Conservation (phyloP, 495 filamentous ascomycete genomes). For the Pseudomonodictys pantanalensis region DNA sequence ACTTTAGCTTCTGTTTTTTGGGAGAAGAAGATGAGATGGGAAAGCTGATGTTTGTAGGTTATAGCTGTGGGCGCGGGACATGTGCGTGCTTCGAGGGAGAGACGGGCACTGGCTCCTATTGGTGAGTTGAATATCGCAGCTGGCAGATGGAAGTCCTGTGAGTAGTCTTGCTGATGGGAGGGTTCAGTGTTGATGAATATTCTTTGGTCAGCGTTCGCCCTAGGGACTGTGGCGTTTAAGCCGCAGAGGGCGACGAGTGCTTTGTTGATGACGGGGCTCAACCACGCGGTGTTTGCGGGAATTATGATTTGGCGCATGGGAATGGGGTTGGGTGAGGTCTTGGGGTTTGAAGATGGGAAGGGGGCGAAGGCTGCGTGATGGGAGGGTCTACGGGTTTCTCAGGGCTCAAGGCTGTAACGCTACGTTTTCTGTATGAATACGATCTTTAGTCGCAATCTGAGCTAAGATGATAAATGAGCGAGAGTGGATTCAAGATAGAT, state of each 20-base stretch:
- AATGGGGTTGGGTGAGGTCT: neutral
- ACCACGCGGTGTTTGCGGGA: constrained; percentile 14
- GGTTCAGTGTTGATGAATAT: constrained; percentile 18
- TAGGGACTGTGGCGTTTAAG: constrained; percentile 7
- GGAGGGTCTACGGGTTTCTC: too few relatives aligned
- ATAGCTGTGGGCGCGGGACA: constrained; percentile 8
- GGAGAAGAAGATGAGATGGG: neutral
- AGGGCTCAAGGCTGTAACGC: too few relatives aligned
- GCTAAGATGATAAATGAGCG: too few relatives aligned
- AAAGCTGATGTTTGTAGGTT: neutral
- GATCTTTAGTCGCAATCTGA: too few relatives aligned
- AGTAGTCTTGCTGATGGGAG: neutral
- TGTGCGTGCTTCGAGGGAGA: constrained; percentile 7
- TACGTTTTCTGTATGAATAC: too few relatives aligned
- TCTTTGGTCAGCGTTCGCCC: constrained; percentile 14
- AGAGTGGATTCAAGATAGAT: too few relatives aligned
- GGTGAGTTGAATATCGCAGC: too few relatives aligned
- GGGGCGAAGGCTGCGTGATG: too few relatives aligned
- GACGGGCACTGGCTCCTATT: constrained; percentile 6
- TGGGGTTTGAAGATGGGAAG: too few relatives aligned
- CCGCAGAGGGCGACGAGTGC: constrained; percentile 15
- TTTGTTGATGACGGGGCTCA: constrained; percentile 16
- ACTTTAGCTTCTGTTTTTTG: too few relatives aligned
- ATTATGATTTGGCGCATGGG: neutral
- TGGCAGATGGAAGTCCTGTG: too few relatives aligned